Percentiles rank a stretch among this genome's conserved stretches.
phyloP scores from a whole-genome alignment of 2,329 filamentous ascomycete species.

The Claviceps pusilla region DNA sequence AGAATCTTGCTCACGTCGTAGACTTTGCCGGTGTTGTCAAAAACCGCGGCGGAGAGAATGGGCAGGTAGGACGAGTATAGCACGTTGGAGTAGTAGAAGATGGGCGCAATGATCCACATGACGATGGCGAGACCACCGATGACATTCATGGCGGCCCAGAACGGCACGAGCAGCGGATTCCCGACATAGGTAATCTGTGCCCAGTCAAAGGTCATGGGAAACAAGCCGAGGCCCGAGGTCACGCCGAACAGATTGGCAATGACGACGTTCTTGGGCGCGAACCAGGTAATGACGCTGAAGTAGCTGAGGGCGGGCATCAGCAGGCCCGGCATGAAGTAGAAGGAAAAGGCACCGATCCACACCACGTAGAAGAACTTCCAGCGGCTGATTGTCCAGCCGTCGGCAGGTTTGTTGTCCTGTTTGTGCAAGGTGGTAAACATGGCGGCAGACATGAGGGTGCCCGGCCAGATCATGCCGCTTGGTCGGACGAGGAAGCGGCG shows the following conservation, averaged over 20 bases:
- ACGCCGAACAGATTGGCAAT: slow-evolving; percentile 77
- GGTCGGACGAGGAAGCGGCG: slow-evolving; percentile 70
- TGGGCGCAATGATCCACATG: slow-evolving; percentile 71
- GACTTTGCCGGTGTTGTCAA: slow-evolving; percentile 66
- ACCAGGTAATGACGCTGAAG: slow-evolving; percentile 81
- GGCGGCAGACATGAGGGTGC: slow-evolving; percentile 72
- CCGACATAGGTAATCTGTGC: slow-evolving; percentile 80
- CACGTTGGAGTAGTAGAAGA: slow-evolving; percentile 67
- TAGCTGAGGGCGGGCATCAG: slow-evolving; percentile 75
- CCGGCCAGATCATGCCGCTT: slow-evolving; percentile 83
- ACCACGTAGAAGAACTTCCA: slow-evolving; percentile 74
- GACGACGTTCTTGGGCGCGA: slow-evolving; percentile 73
- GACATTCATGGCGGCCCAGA: slow-evolving; percentile 77
- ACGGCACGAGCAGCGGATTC: slow-evolving; percentile 67
- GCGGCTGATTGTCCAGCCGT: slow-evolving; percentile 68
- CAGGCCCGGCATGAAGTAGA: slow-evolving; percentile 75
- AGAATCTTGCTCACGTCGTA: slow-evolving; percentile 74
- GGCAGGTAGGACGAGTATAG: slow-evolving; percentile 77
- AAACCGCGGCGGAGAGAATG: slow-evolving; percentile 70
- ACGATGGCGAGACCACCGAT: slow-evolving; percentile 65
- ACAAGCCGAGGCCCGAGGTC: slow-evolving; percentile 67
- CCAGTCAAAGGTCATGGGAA: slow-evolving; percentile 84
- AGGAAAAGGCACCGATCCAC: slow-evolving; percentile 55
- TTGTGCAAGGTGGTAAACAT: slow-evolving; percentile 83
- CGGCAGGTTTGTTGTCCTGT: slow-evolving; percentile 65